A percentile compares a stretch with the other conserved stretches of the same genome.
phyloP scores from a whole-genome alignment of 768 basidiomycete genomes.

The Macrolepiota albuminosa region DNA sequence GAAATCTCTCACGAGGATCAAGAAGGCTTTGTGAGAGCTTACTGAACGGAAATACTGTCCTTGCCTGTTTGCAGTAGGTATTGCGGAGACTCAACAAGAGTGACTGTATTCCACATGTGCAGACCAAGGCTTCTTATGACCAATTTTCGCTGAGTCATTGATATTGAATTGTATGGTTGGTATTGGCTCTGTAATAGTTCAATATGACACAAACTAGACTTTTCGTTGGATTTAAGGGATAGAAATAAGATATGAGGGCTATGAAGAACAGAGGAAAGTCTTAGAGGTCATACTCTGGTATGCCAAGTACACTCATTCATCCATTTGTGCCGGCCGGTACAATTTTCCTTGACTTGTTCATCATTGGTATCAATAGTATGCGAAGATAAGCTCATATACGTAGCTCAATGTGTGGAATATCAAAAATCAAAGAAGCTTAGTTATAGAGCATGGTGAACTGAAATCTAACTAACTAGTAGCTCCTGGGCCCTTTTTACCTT shows the following conservation, averaged over 20 bases:
- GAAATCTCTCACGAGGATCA: constrained; percentile 72
- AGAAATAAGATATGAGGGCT: too few relatives aligned
- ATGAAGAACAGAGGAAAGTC: too few relatives aligned
- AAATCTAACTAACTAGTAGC: neutral
- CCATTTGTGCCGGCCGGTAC: too few relatives aligned
- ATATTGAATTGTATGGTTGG: neutral
- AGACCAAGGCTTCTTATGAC: neutral
- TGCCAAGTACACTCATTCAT: too few relatives aligned
- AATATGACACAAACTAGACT: neutral
- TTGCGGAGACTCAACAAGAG: neutral
- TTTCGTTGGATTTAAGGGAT: neutral
- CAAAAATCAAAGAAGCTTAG: neutral
- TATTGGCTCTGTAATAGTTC: neutral
- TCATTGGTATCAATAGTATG: neutral
- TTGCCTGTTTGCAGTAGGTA: neutral
- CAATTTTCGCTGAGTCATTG: neutral
- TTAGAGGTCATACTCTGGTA: too few relatives aligned
- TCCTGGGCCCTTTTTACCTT: neutral
- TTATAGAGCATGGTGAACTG: neutral
- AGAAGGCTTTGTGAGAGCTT: constrained; percentile 46
- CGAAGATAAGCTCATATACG: neutral
- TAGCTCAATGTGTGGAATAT: neutral
- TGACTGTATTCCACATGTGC: neutral
- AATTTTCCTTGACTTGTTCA: neutral
- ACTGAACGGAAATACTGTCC: neutral